Conservation (phyloP, 805 yeast species). For the Lachancea quebecensis region DNA sequence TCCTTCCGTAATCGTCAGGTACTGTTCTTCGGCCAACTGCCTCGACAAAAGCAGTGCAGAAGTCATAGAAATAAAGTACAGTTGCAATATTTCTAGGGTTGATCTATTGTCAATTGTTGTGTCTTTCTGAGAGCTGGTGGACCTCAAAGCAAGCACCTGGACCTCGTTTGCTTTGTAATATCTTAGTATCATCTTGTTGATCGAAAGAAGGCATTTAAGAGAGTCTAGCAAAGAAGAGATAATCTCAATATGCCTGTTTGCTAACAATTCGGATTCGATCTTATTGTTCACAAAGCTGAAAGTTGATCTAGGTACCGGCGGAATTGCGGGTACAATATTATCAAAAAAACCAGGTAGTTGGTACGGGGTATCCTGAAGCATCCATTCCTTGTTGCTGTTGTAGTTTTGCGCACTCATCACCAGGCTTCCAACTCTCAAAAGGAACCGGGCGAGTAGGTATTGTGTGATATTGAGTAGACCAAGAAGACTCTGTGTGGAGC, state of each 20-base stretch:
- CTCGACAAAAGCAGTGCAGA: slow-evolving; percentile 17
- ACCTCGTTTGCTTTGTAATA: slow-evolving; percentile 11
- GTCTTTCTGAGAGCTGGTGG: not conserved
- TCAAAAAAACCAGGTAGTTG: slow-evolving; percentile 24
- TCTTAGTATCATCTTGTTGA: slow-evolving; percentile 13
- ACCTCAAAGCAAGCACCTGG: not conserved
- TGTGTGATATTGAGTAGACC: slow-evolving; percentile 23
- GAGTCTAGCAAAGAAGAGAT: slow-evolving; percentile 13
- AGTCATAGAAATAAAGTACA: slow-evolving; percentile 19
- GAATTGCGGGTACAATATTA: slow-evolving; percentile 20
- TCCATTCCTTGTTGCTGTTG: slow-evolving; percentile 7
- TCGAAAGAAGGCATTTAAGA: slow-evolving; percentile 11
- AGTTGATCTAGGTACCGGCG: slow-evolving; percentile 29
- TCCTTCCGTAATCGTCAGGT: slow-evolving; percentile 3
- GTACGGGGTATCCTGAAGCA: slow-evolving; percentile 6
- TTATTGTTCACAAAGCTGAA: slow-evolving; percentile 20
- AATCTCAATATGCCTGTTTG: slow-evolving; percentile 6
- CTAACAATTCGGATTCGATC: slow-evolving; percentile 4
- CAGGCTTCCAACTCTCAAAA: slow-evolving; percentile 15
- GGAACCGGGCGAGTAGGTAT: slow-evolving; percentile 18
- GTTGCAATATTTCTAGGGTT: slow-evolving; percentile 10
- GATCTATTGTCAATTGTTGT: slow-evolving; percentile 1
- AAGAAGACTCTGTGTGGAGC: slow-evolving; percentile 22
- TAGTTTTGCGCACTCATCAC: not conserved
- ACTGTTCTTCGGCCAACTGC: slow-evolving; percentile 12